Evolutionary conservation across 495 filamentous ascomycete species (phyloP).

Genomic region (Podospora conica): DNA sequence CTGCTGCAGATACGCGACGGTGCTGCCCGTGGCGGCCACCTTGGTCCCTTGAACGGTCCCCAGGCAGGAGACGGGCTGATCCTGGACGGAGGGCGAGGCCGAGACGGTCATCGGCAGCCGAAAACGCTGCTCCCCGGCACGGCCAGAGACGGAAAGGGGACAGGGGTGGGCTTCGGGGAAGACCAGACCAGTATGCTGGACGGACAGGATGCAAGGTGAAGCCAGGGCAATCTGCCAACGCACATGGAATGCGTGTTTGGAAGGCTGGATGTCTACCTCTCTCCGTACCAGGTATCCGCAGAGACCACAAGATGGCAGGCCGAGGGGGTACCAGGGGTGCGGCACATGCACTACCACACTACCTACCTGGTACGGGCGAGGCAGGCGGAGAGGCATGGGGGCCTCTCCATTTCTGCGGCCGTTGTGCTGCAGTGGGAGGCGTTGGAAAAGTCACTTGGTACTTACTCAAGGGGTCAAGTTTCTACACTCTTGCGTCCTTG

Average conservation of each 20-base stretch:
- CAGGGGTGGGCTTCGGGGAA: constrained; percentile 2
- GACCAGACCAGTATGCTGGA: constrained; percentile 2
- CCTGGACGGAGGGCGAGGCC: neutral
- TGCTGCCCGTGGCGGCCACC: neutral
- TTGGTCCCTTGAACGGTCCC: neutral
- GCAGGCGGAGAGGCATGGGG: neutral
- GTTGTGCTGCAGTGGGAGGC: neutral
- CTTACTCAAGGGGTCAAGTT: neutral
- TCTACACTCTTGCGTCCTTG: neutral
- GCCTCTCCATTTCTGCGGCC: neutral
- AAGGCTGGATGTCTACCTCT: constrained; percentile 15
- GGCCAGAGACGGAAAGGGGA: neutral
- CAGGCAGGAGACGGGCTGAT: neutral
- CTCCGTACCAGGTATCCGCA: neutral
- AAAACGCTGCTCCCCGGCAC: constrained; percentile 6
- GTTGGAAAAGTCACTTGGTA: neutral
- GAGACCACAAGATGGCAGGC: constrained; percentile 6
- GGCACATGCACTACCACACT: neutral
- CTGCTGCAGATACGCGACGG: constrained; percentile 6
- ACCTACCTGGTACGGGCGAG: neutral
- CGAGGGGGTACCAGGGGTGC: neutral
- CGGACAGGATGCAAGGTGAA: constrained; percentile 16
- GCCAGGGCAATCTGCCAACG: constrained; percentile 18
- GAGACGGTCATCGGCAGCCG: neutral
- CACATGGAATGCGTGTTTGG: constrained; percentile 16